Evolutionary conservation across 306 rosid genomes (phyloP).

Genomic region (Vachellia pachyceras): DNA sequence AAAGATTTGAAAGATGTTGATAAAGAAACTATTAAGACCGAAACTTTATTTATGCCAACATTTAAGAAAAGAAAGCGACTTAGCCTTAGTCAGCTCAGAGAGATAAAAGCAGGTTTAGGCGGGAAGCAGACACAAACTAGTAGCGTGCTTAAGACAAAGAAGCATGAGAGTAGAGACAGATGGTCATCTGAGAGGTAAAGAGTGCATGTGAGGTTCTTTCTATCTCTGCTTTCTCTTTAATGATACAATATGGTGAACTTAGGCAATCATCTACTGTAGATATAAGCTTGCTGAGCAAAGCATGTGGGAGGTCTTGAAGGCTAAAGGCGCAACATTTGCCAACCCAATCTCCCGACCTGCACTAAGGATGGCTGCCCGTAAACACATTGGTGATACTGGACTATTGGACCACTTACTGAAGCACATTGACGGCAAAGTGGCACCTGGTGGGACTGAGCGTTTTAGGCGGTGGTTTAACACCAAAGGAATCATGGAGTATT

Average conservation of each 20-base stretch:
- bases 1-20: constrained; percentile 51
- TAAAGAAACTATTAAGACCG: constrained; percentile 41
- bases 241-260: neutral
- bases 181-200: constrained; percentile 77
- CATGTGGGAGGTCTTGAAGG: constrained; percentile 74
- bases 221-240: neutral
- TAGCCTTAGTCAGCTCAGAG: constrained; percentile 58
- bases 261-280: constrained; percentile 49
- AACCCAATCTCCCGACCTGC: constrained; percentile 73
- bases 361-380: constrained; percentile 76
- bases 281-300: constrained; percentile 74
- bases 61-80: constrained; percentile 59
- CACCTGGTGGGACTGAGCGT: constrained; percentile 78
- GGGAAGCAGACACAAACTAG: constrained; percentile 36
- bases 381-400: constrained; percentile 86
- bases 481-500: constrained; percentile 84
- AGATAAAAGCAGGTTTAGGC: constrained; percentile 50
- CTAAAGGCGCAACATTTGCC: constrained; percentile 72
- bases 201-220: constrained; percentile 10
- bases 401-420: constrained; percentile 87
- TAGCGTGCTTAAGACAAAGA: constrained; percentile 49
- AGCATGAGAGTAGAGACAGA: constrained; percentile 57
- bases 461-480: constrained; percentile 83
- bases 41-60: constrained; percentile 46
- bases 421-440: constrained; percentile 79